Evolutionary conservation across 2,329 filamentous ascomycete genomes (phyloP), one percentile per base, ranked within the genome.

Genomic region (Colletotrichum tabaci): DNA sequence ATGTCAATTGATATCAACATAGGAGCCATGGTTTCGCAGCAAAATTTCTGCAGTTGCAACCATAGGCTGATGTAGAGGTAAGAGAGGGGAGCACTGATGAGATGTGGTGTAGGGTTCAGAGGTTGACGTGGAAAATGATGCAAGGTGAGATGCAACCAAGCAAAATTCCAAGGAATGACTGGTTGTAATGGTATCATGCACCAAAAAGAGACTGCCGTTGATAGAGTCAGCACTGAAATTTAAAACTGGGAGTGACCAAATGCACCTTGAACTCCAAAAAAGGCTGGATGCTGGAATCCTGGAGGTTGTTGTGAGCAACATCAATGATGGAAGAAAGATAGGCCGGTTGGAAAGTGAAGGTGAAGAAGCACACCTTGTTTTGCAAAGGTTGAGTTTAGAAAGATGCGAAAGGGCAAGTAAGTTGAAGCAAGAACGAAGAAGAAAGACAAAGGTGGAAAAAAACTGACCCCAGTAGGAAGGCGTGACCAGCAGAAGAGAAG

Each of bases 171-270:
- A 55, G 8, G 46, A n/a, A 18, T 23, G 6, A 42, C 46, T 26
- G 56, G 46, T 35, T 12, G 47, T 16, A 13, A 15, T 26, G 10
- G n/a, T 18, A 16, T 2, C 18, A 26, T 30, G 40, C 6, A 9
- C 21, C n/a, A 18, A 57, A 15, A 21, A 16, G 5, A 16, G 13
- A 57, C 12, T 5, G 15, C 35, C 2, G 3, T 13, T 46, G 9
- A 21, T n/a, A 10, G 30, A n/a, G 21, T n/a, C 9, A 44, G 23
- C 7, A 18, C 21, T 2, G 4, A 10, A 4, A 4, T 0, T 1
- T 0, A 40, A 5, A 2, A 56, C 3, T 5, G 2, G 1, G 53
- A 15, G 6, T 23, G 2, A 9, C 23, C 5, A 1, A 23, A 2
- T 16, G 0, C 23, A 57, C 35, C 53, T 40, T n/a, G 23, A 57